Evolutionary conservation across 202 grass and related monocot genomes (phyloP).

Genomic region (Carex arenaria): DNA sequence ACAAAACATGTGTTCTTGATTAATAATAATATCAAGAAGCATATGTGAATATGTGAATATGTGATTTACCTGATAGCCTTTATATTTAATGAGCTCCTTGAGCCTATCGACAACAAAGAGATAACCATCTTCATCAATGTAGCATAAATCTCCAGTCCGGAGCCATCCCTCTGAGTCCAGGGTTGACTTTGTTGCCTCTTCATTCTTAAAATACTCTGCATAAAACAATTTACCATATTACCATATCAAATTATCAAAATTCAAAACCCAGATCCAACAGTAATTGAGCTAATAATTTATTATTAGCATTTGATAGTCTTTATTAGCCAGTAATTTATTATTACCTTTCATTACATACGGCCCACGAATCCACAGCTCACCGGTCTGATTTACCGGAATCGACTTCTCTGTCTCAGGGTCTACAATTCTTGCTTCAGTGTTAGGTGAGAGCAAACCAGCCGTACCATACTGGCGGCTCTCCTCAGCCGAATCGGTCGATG

Average conservation of each 20-base stretch:
- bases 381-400: conserved; percentile 64
- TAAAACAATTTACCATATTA: conserved; percentile 1
- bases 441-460: conserved; percentile 69
- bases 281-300: background rate
- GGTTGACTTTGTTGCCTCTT: conserved; percentile 59
- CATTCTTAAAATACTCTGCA: conserved; percentile 81
- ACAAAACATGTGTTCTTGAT: background rate
- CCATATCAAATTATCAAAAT: background rate
- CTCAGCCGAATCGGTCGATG: conserved; percentile 81
- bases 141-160: conserved; percentile 81
- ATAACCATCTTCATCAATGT: conserved; percentile 83
- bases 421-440: conserved; percentile 82
- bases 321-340: background rate
- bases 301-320: background rate
- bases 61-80: conserved; percentile 75
- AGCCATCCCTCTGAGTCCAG: conserved; percentile 74
- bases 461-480: conserved; percentile 81
- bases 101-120: conserved; percentile 88
- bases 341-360: conserved; percentile 97
- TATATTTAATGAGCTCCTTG: conserved; percentile 97
- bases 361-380: conserved; percentile 80
- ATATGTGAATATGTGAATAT: background rate
- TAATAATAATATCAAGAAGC: background rate
- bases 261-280: background rate
- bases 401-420: conserved; percentile 55